phyloP scores from a whole-genome alignment of 2,329 filamentous ascomycete species.

The Paraphaeosphaeria sporulosa region DNA sequence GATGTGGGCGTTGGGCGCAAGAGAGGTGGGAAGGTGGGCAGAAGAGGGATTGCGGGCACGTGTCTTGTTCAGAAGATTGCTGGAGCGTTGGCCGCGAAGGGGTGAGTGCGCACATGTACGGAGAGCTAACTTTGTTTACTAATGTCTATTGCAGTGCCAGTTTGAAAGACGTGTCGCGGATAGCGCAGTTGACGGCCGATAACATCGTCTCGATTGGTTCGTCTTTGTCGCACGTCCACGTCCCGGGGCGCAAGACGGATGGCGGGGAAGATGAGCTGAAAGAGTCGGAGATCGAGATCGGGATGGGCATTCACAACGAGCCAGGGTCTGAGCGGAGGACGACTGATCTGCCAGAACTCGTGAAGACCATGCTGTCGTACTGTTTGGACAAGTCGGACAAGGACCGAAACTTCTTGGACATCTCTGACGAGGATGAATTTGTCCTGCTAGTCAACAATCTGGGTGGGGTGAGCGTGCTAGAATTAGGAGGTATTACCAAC shows the following conservation, averaged over 20 bases:
- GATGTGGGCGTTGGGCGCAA: conserved; percentile 87
- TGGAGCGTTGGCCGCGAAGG: conserved; percentile 80
- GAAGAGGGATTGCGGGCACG: conserved; percentile 89
- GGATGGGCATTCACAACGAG: conserved; percentile 81
- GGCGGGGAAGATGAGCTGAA: conserved; percentile 65
- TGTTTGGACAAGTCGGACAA: conserved; percentile 68
- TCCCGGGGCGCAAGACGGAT: conserved; percentile 75
- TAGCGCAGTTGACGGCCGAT: conserved; percentile 74
- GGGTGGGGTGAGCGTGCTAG: conserved; percentile 74
- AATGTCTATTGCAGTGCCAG: conserved; percentile 44
- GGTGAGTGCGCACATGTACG: conserved; percentile 52
- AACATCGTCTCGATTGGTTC: conserved; percentile 88
- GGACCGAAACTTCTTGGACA: conserved; percentile 73
- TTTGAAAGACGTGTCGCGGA: conserved; percentile 74
- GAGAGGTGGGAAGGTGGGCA: conserved; percentile 88
- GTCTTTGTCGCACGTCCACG: conserved; percentile 89
- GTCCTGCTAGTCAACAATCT: conserved; percentile 79
- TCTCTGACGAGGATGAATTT: conserved; percentile 67
- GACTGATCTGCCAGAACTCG: conserved; percentile 52
- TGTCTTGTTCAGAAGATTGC: conserved; percentile 91
- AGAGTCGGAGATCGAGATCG: conserved; percentile 69
- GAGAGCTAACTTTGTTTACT: conserved; percentile 6
- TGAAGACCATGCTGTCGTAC: conserved; percentile 70
- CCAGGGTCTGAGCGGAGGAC: conserved; percentile 54
- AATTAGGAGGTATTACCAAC: conserved; percentile 75